These are phyloP conservation scores for Carex littledalei DNA, from an alignment of 176 grass and related monocot species.

Conservation along the genomic window DNA sequence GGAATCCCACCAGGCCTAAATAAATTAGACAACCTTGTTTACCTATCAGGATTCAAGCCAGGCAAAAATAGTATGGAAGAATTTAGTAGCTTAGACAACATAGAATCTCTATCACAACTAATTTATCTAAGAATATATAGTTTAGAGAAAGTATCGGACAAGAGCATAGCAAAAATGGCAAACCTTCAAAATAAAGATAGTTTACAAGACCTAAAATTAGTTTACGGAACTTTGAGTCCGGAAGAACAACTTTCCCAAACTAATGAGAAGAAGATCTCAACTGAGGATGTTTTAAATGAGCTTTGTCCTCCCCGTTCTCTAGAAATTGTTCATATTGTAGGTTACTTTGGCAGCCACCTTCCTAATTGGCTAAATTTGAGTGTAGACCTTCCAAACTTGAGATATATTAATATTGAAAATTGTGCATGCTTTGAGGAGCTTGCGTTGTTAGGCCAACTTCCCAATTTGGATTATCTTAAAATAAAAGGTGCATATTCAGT, in stretches of 20 bases:
- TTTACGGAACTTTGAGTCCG: background rate
- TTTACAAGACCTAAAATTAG: background rate
- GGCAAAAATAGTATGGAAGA: background rate
- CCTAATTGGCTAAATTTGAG: background rate
- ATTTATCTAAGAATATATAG: rapidly evolving
- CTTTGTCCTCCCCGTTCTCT: background rate
- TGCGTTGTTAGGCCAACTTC: background rate
- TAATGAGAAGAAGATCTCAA: background rate
- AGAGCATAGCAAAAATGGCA: background rate
- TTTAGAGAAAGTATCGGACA: background rate
- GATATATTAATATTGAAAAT: background rate
- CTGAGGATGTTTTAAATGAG: background rate
- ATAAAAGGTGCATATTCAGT: background rate
- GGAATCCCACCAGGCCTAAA: background rate
- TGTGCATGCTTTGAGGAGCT: background rate
- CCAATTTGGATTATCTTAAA: background rate
- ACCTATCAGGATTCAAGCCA: background rate
- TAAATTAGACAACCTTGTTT: background rate
- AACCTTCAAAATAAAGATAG: background rate
- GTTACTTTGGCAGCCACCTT: background rate
- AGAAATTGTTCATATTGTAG: background rate
- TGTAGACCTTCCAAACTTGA: background rate
- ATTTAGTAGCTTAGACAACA: background rate
- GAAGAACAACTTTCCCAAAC: background rate
- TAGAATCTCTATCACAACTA: background rate